phyloP scores from a whole-genome alignment of 2,329 filamentous ascomycete species.

The Arthrobotrys entomopaga region DNA sequence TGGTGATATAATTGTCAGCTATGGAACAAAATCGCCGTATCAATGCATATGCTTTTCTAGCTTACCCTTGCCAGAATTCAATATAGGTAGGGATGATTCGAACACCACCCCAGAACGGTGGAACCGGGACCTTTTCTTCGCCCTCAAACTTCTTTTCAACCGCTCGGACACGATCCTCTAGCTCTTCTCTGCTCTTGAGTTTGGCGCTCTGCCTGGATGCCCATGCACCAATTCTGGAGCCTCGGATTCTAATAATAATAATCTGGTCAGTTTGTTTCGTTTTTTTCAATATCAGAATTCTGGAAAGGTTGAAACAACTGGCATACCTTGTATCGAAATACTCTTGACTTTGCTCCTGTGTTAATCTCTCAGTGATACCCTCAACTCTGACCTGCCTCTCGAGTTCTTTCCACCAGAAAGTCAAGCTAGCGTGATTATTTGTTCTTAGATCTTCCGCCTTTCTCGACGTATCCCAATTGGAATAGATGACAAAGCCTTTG shows the following conservation, averaged over 20 bases:
- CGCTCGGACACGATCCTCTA: conserved; percentile 82
- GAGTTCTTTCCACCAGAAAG: conserved; percentile 87
- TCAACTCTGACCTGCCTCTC: conserved; percentile 94
- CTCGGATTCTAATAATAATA: conserved; percentile 77
- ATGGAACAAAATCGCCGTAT: neutral
- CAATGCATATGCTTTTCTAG: conserved; percentile 12
- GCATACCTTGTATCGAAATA: conserved; percentile 72
- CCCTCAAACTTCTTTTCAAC: conserved; percentile 79
- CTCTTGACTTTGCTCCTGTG: conserved; percentile 74
- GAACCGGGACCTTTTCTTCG: conserved; percentile 82
- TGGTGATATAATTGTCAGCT: conserved; percentile 29
- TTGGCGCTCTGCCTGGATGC: conserved; percentile 88
- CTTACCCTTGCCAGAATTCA: conserved; percentile 78
- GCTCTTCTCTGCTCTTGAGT: conserved; percentile 74
- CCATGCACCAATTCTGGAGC: conserved; percentile 89
- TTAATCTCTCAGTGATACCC: conserved; percentile 75
- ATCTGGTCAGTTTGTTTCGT: conserved; percentile 63
- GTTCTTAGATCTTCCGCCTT: conserved; percentile 74
- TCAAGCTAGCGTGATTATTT: conserved; percentile 82
- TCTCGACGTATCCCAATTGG: conserved; percentile 83
- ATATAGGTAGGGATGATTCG: conserved; percentile 84
- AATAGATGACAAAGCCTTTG: conserved; percentile 88
- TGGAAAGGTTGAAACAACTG: neutral
- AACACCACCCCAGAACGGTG: conserved; percentile 93
- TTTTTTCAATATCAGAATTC: neutral